phyloP scores from a whole-genome alignment of 441 rosid species.

The Sinapis alba region DNA sequence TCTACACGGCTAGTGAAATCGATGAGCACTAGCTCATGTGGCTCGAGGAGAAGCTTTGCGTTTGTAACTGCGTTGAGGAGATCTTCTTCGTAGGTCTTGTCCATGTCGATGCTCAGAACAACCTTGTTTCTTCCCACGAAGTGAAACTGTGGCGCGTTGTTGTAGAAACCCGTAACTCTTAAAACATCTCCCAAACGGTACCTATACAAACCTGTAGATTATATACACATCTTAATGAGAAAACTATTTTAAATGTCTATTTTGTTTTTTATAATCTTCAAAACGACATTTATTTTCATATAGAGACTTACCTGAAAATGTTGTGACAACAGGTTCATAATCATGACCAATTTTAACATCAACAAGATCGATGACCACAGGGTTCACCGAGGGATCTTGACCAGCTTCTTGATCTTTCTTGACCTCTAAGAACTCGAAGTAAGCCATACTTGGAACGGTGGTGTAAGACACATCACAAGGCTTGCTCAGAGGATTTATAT shows the following conservation, averaged over 20 bases:
- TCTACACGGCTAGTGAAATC: constrained; percentile 74
- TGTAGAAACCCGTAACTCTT: constrained; percentile 67
- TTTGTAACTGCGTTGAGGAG: constrained; percentile 60
- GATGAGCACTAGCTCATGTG: constrained; percentile 51
- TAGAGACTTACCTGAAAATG: constrained; percentile 50
- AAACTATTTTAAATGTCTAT: too few species aligned
- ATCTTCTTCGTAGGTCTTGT: constrained; percentile 76
- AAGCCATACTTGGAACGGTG: constrained; percentile 69
- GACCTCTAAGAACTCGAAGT: constrained; percentile 69
- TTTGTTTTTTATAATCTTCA: too few species aligned
- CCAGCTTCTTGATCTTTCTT: constrained; percentile 38
- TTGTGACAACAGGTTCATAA: constrained; percentile 70
- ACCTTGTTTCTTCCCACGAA: constrained; percentile 72
- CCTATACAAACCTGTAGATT: constrained; percentile 57
- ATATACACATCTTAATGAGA: neutral
- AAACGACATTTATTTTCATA: neutral
- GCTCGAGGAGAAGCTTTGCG: constrained; percentile 53
- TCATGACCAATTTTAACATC: constrained; percentile 61
- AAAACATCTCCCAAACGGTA: constrained; percentile 79
- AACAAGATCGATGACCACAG: constrained; percentile 53
- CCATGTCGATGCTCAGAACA: constrained; percentile 68
- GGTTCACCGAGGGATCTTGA: neutral
- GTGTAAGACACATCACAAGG: constrained; percentile 73
- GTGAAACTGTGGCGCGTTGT: constrained; percentile 70
- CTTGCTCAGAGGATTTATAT: constrained; percentile 53